Evolutionary conservation across 1,284 basidiomycete species (phyloP), one percentile per base, ranked within the genome.

Genomic region (Ceratobasidium sp.): DNA sequence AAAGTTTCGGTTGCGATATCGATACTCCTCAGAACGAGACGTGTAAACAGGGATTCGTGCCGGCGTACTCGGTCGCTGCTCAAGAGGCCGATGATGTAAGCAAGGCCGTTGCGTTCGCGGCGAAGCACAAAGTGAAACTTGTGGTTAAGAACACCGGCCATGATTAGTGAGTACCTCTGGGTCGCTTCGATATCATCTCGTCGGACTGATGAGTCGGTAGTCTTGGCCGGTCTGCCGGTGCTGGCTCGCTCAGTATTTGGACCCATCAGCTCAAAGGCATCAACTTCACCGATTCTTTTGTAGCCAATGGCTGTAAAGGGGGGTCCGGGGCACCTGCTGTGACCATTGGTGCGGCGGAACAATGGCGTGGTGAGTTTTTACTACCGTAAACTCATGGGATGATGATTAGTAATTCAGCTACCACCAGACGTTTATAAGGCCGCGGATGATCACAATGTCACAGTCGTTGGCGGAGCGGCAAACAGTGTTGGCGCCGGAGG

Each of bases 271-370:
- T 33, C 33, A 33, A 33, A 33, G 33, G 33, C 78, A 79, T 79
- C 10, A 53, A 77, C 12, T 77, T 79, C 66, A 69, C 64, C 4
- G 78, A 79, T 42, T 66, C 49, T 12, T 79, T 79, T 26, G 61
- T 61, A 10, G 53, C 56, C 10, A 33, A 40, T 18, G 72, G 72
- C 5, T 64, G 68, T 26, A 53, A 7, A 20, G 51, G 3, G 23
- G 10, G 40, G 4, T 26, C 39, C 9, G 39, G 58, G 18, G 39
- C 42, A 18, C 28, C 77, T 15, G 77, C 60, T 40, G 77, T 73
- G 1, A 70, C 68, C n/a, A 33, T 78, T 39, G 77, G 56, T 0
- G 77, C 77, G 9, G 77, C 67, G 28, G 77, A 78, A 46, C 77
- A 78, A 44, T 78, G 77, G 77, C 49, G 49, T 40, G 60, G 77